Evolutionary conservation across 345 rosid species (phyloP).

Genomic region (Eucalyptus victrix): DNA sequence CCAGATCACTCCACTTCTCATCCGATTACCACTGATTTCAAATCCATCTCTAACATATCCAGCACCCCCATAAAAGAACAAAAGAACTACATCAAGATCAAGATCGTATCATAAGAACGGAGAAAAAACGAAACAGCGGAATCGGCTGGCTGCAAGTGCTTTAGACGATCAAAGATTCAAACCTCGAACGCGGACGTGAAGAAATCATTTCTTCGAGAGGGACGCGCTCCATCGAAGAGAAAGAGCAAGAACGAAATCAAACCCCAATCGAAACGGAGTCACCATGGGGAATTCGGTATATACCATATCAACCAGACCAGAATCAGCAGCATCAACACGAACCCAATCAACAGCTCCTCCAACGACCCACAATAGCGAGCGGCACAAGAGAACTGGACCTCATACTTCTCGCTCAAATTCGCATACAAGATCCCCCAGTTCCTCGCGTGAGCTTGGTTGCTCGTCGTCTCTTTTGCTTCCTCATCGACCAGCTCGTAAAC

Average conservation of each 20-base stretch:
- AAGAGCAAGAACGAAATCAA: neutral
- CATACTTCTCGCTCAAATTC: conserved; percentile 58
- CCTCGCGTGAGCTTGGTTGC: neutral
- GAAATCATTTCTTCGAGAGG: neutral
- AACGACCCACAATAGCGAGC: neutral
- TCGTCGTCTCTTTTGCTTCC: conserved; percentile 14
- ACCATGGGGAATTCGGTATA: neutral
- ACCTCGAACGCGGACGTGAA: neutral
- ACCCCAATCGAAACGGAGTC: neutral
- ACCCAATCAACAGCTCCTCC: neutral
- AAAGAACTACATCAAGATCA: neutral
- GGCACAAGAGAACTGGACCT: conserved; percentile 32
- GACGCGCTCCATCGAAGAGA: neutral
- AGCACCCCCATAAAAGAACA: neutral
- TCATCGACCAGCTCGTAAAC: conserved; percentile 62
- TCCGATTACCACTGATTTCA: neutral
- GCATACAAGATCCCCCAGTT: conserved; percentile 70
- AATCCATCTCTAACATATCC: neutral
- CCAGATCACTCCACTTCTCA: neutral
- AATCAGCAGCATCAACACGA: neutral
- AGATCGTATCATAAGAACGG: neutral
- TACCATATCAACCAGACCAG: neutral
- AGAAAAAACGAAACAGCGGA: neutral
- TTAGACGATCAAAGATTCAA: neutral
- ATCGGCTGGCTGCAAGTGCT: neutral